Evolutionary conservation across 106 monocot species (phyloP), one percentile per base, ranked within the genome.

Genomic region (Posidonia australis): DNA sequence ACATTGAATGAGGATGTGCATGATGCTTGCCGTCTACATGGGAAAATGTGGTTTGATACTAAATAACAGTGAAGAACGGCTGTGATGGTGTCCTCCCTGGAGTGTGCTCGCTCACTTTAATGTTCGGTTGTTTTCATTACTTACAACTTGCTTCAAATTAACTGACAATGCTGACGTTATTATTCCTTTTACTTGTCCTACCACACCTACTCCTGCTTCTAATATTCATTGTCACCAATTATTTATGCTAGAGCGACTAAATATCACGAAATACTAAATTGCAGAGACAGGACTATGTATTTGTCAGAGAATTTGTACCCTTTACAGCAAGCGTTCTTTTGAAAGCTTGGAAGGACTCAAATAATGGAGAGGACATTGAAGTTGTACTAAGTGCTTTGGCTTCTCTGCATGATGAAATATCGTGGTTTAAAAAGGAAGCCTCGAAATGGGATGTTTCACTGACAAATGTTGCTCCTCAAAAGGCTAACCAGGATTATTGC

Each of bases 361-460:
- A 74, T 32, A 72, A 82, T 46, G 58, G 32, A 66, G 75, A 70
- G 46, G 90, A 94, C 46, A 48, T 86, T 69, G 89, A 90, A 60
- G 58, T 84, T n/a, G 61, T 94, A 5, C 80, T 94, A 52, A 68
- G 84, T 28, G 94, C 86, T 23, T 7, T 90, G 14, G 73, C 86
- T 62, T 65, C 90, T 63, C 63, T 90, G 0, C 77, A 76, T 68
- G 86, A 90, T 74, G 94, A 94, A 44, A 46, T 94, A 1, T 76
- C 82, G 24, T 94, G 90, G 90, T 94, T 94, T 74, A 86, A 80
- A 51, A 90, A 51, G 13, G 90, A 94, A 77, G 86, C 94, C 72
- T 70, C 75, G 5, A 86, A 80, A 51, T 94, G 94, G 89, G 74
- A 73, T 60, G 69, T 94, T 56, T 44, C 74, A 42, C 80, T 94